Evolutionary conservation across 129 eudicot species (phyloP).

Genomic region (Tanacetum coccineum): DNA sequence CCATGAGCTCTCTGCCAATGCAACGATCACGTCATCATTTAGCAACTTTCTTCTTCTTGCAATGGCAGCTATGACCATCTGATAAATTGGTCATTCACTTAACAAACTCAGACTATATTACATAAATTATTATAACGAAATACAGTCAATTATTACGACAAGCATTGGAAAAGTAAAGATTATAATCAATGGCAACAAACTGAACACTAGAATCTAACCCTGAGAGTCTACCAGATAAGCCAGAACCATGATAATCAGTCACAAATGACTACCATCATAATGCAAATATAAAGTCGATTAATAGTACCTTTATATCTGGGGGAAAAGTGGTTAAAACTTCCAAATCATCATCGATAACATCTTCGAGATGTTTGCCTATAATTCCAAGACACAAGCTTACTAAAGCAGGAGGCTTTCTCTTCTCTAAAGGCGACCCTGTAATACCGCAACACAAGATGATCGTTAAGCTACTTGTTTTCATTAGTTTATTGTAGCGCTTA

Average conservation of each 20-base stretch:
- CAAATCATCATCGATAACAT: constrained; percentile 69
- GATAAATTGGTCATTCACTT: constrained; percentile 27
- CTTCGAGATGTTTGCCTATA: constrained; percentile 80
- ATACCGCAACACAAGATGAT: constrained; percentile 23
- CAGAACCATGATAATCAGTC: too few species aligned
- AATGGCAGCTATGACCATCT: constrained; percentile 81
- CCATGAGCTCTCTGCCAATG: constrained; percentile 86
- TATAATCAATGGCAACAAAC: background rate
- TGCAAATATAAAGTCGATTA: too few species aligned
- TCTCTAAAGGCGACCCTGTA: constrained; percentile 44
- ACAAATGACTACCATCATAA: too few species aligned
- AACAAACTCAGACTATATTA: constrained; percentile 14
- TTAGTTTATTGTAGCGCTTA: too few species aligned
- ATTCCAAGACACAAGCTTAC: constrained; percentile 71
- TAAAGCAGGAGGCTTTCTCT: constrained; percentile 64
- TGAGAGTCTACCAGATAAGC: too few species aligned
- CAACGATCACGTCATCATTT: constrained; percentile 61
- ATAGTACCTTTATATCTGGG: constrained; percentile 65
- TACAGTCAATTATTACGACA: background rate
- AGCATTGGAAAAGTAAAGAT: background rate
- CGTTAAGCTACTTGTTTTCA: background rate
- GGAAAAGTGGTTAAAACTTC: constrained; percentile 57
- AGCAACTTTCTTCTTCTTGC: constrained; percentile 88
- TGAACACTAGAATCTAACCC: background rate
- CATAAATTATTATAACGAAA: background rate